Base-by-base conservation (phyloP, 2,329 filamentous ascomycete genomes). In the Neobulgaria alba region DNA sequence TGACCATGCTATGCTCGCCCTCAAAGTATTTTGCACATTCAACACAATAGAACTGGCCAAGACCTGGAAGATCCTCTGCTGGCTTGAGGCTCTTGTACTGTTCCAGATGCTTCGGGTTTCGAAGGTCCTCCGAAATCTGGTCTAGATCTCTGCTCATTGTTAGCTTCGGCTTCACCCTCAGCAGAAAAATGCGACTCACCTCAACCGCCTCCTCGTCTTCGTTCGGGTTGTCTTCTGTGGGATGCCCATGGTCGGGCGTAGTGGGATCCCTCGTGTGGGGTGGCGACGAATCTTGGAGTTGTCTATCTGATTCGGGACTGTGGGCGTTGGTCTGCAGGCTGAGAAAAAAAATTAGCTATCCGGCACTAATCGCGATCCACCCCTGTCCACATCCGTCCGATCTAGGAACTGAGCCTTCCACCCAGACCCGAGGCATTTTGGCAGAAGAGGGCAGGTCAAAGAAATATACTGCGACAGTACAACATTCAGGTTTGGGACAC, bases 11-110 rank as follows among this genome's bases (percentile, higher is more conserved):
- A 54, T 74, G 63, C 51, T 92, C 84, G 36, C 79, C 83, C 62
- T 96, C 90, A 62, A 93, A 96, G 82, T 86, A 96, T 67, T 94
- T 96, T 48, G 92, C 83, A 63, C 92, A 98, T 64, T 95, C 85
- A 12, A 83, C 71, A 63, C 92, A 98, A 64, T 95, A 96, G 61
- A 81, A 81, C 54, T 78, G 73, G 18, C 92, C 92, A 36, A 95
- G 71, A 0, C 80, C 90, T 3, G 92, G 92, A 26, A 95, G 72
- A 57, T 96, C 92, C 60, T 96, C 90, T 16, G 75, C 67, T 4
- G 82, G 77, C 59, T 95, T 93, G 32, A 79, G 77, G 36, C 79
- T 74, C 60, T 88, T 84, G 70, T 82, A 88, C 50, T 85, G 77
- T 34, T 77, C 67, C 23, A 98, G 77, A 59, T 96, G 89, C 61